A percentile compares a stretch with the other conserved stretches of the same genome.
These are phyloP conservation scores for Ophiorrhiza pumila DNA, from an alignment of 257 asterid genomes.

Conservation along the genomic window DNA sequence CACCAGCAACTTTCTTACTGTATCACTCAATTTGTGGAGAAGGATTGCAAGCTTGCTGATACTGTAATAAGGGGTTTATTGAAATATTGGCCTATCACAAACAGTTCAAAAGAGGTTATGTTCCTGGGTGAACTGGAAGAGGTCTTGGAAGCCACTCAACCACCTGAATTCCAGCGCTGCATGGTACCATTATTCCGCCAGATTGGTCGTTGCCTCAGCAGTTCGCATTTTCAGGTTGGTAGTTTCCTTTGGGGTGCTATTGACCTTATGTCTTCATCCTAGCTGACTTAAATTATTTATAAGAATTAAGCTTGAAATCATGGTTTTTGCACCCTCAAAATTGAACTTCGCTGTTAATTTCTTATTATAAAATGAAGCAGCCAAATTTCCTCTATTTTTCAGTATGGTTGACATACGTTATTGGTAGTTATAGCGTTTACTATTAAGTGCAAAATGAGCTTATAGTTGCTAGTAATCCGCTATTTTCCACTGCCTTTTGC, in stretches of 20 bases:
- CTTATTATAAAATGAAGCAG: neutral
- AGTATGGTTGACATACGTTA: neutral
- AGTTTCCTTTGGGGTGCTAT: neutral
- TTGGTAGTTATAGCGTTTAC: neutral
- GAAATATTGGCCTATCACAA: slow-evolving; percentile 48
- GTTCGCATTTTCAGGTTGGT: slow-evolving; percentile 47
- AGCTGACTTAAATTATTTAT: neutral
- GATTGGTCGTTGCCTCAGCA: slow-evolving; percentile 41
- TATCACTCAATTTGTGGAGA: slow-evolving; percentile 45
- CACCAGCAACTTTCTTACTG: slow-evolving; percentile 51
- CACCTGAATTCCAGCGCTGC: slow-evolving; percentile 43
- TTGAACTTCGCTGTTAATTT: neutral
- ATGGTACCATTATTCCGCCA: slow-evolving; percentile 47
- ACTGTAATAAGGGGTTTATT: slow-evolving; percentile 43
- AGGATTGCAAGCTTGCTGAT: slow-evolving; percentile 48
- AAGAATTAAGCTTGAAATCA: neutral
- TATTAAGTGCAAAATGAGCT: neutral
- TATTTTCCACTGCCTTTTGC: neutral
- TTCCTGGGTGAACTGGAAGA: slow-evolving; percentile 45
- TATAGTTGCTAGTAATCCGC: neutral
- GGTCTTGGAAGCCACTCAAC: slow-evolving; percentile 45
- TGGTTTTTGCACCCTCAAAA: neutral
- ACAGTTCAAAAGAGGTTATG: slow-evolving; percentile 46
- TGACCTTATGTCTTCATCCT: neutral
- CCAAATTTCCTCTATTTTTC: neutral